Percentiles rank a stretch among this genome's conserved stretches.
These are phyloP conservation scores for Coemansia sp. DNA, from an alignment of 192 early-diverging fungal genomes.

Conservation along the genomic window DNA sequence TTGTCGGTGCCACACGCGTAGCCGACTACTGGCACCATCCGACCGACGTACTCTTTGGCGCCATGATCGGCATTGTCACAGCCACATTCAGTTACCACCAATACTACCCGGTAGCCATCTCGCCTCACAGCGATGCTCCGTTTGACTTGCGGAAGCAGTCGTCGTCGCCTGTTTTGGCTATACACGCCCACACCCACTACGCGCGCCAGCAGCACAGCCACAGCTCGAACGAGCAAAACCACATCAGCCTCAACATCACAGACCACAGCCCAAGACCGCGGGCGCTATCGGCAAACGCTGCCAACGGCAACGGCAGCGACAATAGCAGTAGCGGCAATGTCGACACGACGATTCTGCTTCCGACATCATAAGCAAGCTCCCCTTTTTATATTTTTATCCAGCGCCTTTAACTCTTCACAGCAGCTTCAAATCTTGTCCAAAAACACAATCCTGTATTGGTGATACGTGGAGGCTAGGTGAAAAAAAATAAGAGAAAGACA, in stretches of 20 bases:
- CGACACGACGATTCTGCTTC: not conserved
- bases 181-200: constrained; percentile 13
- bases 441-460: constrained; percentile 6
- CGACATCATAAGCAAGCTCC: not conserved
- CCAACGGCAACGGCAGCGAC: constrained; percentile 4
- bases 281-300: not conserved
- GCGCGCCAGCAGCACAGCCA: not conserved
- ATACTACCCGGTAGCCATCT: constrained; percentile 40
- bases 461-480: not conserved
- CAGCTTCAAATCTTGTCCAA: not conserved
- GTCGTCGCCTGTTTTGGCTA: constrained; percentile 30
- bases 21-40: constrained; percentile 66
- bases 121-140: constrained; percentile 20
- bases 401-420: not conserved
- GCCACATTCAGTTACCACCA: constrained; percentile 48
- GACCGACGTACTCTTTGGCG: constrained; percentile 63
- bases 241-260: constrained; percentile 19
- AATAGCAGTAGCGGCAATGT: not conserved
- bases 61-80: constrained; percentile 38
- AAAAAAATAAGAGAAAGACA: not conserved
- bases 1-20: constrained; percentile 61
- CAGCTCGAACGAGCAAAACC: not conserved
- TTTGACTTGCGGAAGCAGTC: constrained; percentile 34
- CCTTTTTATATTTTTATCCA: not conserved
- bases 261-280: not conserved